Conservation (phyloP, 306 rosid species). For the Phaseolus lunatus region DNA sequence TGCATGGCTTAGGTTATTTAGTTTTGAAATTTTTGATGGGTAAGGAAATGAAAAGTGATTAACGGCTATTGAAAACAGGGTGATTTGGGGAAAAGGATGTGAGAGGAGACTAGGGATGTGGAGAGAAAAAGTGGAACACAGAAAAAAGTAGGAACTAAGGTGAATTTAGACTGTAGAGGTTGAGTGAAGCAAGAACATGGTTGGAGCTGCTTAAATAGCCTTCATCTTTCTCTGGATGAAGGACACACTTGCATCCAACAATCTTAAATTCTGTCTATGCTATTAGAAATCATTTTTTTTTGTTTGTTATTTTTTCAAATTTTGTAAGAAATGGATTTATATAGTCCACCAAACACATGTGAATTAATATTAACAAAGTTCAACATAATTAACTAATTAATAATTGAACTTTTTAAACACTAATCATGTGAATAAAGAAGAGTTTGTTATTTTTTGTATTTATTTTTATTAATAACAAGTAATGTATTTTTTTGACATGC, state of each 20-base stretch:
- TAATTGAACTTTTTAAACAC: too few relatives aligned
- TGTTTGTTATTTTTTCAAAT: background rate
- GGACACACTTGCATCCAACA: background rate
- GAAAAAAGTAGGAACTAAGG: background rate
- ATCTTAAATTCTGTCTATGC: background rate
- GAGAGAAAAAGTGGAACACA: background rate
- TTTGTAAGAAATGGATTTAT: background rate
- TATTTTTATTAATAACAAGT: background rate
- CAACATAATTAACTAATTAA: too few relatives aligned
- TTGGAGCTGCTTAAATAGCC: slow-evolving; percentile 42
- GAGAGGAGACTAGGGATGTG: background rate
- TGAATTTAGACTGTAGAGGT: slow-evolving; percentile 14
- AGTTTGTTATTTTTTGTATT: background rate
- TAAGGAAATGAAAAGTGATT: slow-evolving; percentile 1
- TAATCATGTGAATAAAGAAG: too few relatives aligned
- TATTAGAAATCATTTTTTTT: background rate
- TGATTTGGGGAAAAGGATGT: background rate
- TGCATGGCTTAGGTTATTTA: slow-evolving; percentile 38
- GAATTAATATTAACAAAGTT: too few relatives aligned
- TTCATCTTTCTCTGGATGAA: background rate
- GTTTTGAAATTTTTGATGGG: slow-evolving; percentile 36
- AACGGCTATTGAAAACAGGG: slow-evolving; percentile 48
- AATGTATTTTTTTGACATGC: too few relatives aligned
- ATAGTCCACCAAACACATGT: too few relatives aligned
- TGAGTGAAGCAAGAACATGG: slow-evolving; percentile 33